These are phyloP conservation scores for Leccinellum albellum DNA, from an alignment of 768 basidiomycete species.

Conservation along the genomic window DNA sequence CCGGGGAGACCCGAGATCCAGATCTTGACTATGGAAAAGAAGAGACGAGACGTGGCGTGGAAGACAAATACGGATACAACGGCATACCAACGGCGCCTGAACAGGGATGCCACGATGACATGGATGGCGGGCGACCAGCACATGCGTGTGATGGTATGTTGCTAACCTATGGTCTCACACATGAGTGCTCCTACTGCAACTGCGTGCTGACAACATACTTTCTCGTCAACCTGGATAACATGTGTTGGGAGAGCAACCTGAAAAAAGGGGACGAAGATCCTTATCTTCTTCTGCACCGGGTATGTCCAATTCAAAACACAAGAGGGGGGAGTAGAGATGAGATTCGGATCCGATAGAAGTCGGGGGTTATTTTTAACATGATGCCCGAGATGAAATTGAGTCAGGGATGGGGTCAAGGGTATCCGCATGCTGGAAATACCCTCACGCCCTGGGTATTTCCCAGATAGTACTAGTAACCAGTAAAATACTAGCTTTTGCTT, in stretches of 20 bases:
- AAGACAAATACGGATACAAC: background rate
- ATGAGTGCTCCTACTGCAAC: constrained; percentile 1
- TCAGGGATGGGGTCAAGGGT: constrained; percentile 19
- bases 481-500: background rate
- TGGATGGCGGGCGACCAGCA: background rate
- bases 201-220: constrained; percentile 19
- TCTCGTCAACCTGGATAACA: constrained; percentile 16
- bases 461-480: background rate
- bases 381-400: background rate
- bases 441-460: background rate
- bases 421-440: background rate
- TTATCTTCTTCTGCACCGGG: constrained; percentile 4
- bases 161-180: background rate
- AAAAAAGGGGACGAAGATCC: constrained; percentile 11
- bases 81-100: background rate
- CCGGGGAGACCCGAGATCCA: constrained; percentile 17
- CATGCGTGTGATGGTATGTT: constrained; percentile 12
- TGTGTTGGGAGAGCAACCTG: constrained; percentile 15
- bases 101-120: background rate
- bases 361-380: constrained; percentile 5
- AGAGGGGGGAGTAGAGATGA: constrained; percentile 14
- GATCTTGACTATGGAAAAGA: constrained; percentile 1
- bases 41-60: background rate
- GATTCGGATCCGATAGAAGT: constrained; percentile 20
- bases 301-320: constrained; percentile 15